These are phyloP conservation scores for Trichoderma aggressivum DNA, from an alignment of 2,329 filamentous ascomycete genomes.

Conservation along the genomic window DNA sequence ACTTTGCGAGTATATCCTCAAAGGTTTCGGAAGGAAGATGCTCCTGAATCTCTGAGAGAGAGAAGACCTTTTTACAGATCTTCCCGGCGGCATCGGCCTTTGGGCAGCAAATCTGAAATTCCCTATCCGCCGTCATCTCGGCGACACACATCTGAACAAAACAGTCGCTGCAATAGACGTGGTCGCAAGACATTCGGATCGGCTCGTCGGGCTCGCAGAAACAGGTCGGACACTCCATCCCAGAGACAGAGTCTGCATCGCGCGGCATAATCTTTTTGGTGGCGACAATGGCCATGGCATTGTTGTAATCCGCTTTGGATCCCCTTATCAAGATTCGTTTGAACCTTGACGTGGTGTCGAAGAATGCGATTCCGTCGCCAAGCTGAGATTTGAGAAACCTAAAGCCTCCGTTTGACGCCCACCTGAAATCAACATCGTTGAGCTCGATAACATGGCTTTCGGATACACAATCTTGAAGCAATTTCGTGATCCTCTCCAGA, in stretches of 20 bases:
- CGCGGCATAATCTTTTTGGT: background rate
- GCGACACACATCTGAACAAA: conserved; percentile 30
- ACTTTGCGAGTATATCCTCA: conserved; percentile 31
- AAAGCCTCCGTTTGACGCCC: conserved; percentile 34
- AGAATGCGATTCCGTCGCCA: conserved; percentile 21
- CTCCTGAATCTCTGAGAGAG: background rate
- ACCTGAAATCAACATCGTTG: conserved; percentile 24
- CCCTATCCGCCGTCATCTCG: background rate
- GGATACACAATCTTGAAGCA: background rate
- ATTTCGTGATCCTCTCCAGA: background rate
- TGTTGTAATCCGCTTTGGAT: conserved; percentile 19
- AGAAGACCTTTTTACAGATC: background rate
- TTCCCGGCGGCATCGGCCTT: background rate
- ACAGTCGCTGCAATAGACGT: conserved; percentile 42
- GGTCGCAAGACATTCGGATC: conserved; percentile 35
- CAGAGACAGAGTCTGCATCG: background rate
- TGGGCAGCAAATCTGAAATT: conserved; percentile 12
- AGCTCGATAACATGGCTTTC: conserved; percentile 28
- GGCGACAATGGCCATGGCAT: conserved; percentile 2
- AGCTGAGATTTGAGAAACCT: conserved; percentile 26
- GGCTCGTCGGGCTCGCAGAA: conserved; percentile 36
- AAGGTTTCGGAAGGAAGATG: background rate
- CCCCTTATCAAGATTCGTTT: conserved; percentile 26
- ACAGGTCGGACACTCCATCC: conserved; percentile 33
- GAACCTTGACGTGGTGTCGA: conserved; percentile 31